A percentile compares a stretch with the other conserved stretches of the same genome.
Conservation (phyloP, 2,329 filamentous ascomycete genomes). For the Fusarium oxysporum region DNA sequence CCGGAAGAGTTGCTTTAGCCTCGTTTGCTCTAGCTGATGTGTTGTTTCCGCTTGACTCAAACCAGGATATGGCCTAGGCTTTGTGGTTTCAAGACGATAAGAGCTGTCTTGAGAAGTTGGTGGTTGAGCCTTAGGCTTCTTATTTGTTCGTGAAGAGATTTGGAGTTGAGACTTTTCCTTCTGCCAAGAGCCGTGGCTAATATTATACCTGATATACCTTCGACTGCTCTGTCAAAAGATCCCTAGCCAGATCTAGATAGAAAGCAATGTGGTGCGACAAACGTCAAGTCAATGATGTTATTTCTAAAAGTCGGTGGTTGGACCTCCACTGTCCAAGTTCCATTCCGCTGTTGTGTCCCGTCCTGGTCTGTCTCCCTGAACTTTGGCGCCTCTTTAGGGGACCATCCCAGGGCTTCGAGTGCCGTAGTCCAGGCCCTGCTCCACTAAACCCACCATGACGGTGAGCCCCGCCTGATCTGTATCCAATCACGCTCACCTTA, state of each 20-base stretch:
- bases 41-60: slow-evolving; percentile 30
- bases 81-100: slow-evolving; percentile 24
- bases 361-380: slow-evolving; percentile 17
- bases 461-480: slow-evolving; percentile 2
- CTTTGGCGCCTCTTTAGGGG: slow-evolving; percentile 27
- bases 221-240: background rate
- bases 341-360: background rate
- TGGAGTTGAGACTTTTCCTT: background rate
- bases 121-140: background rate
- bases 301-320: slow-evolving; percentile 32
- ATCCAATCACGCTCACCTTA: slow-evolving; percentile 26
- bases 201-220: background rate
- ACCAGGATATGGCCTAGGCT: slow-evolving; percentile 34
- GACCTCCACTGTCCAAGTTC: background rate
- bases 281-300: slow-evolving; percentile 13
- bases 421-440: slow-evolving; percentile 9
- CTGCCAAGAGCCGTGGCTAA: background rate
- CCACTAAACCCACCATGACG: slow-evolving; percentile 19
- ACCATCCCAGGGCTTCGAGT: slow-evolving; percentile 24
- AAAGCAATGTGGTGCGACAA: slow-evolving; percentile 14
- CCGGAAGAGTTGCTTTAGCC: slow-evolving; percentile 9
- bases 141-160: background rate
- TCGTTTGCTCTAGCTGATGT: slow-evolving; percentile 7
- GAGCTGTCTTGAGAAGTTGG: background rate
- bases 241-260: background rate